phyloP scores from a whole-genome alignment of 768 basidiomycete genomes.

The Pisolithus sp. region DNA sequence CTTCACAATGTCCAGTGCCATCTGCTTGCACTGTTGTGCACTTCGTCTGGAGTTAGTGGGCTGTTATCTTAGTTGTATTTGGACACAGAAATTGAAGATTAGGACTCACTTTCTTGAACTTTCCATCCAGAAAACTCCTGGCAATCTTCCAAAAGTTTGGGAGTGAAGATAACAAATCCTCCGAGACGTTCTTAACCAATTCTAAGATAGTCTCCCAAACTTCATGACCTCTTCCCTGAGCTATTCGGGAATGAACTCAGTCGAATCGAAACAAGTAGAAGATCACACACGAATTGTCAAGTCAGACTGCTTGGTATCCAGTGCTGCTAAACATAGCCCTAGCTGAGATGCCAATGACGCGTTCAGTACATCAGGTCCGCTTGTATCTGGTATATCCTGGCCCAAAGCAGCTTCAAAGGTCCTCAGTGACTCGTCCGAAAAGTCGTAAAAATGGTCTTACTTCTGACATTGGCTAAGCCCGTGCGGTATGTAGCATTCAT shows the following conservation, averaged over 20 bases:
- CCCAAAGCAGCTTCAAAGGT: constrained; percentile 39
- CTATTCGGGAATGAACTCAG: constrained; percentile 32
- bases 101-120: constrained; percentile 71
- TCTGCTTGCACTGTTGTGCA: constrained; percentile 74
- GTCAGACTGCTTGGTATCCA: constrained; percentile 64
- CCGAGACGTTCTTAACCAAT: constrained; percentile 83
- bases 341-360: constrained; percentile 49
- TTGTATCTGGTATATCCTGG: constrained; percentile 31
- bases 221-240: constrained; percentile 62
- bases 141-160: constrained; percentile 95
- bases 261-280: background rate
- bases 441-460: constrained; percentile 27
- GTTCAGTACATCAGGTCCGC: constrained; percentile 34
- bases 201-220: constrained; percentile 77
- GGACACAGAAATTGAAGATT: background rate
- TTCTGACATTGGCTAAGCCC: constrained; percentile 43
- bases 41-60: constrained; percentile 59
- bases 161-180: constrained; percentile 74
- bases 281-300: constrained; percentile 44
- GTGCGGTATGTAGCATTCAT: constrained; percentile 60
- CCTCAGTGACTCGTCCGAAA: constrained; percentile 4
- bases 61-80: constrained; percentile 13
- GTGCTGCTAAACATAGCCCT: constrained; percentile 48
- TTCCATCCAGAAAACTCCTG: constrained; percentile 87
- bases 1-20: constrained; percentile 84